Base-by-base conservation (phyloP, 148 eudicot genomes). In the Fallopia convolvulus region DNA sequence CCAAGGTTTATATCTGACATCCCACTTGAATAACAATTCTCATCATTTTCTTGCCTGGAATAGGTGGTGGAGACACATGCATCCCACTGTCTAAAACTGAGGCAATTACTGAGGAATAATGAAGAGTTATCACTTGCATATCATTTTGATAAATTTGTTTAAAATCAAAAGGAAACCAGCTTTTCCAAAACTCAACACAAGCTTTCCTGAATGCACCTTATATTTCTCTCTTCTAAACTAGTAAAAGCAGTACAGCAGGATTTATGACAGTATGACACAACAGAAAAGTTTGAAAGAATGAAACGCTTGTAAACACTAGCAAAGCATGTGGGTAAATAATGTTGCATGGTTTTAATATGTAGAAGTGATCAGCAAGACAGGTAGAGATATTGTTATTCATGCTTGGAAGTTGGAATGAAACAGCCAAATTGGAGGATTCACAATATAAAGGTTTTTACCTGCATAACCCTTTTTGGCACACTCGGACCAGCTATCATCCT, bases 401-500 rank as follows among this genome's bases (percentile, higher is more conserved):
- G 72, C 72, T 68, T 68, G 46, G 39, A 68, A 23, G 46, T 68
- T 68, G 46, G 39, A 68, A 23, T 30, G 53, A 73, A 26, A 78
- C 1, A 5, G 32, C 48, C 21, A 39, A 23, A 40, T 17, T 74
- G 71, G 72, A 70, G 53, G 53, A 63, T 8, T 58, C 10, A 4
- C 8, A 14, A 32, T 15, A 14, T 17, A 14, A 39, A 8, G 20
- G 12, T 68, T 36, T 26, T 68, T 86, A 94, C 98, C 97, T 82
- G 98, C 84, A 72, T 88, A 92, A 63, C 97, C 97, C 7, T 80
- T 78, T 80, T 87, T 91, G 42, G 94, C 97, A 82, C 97, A 95
- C 20, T 91, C 93, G 73, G 97, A 93, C 89, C 86, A 83, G 78
- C 82, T 86, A 18, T 89, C 94, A 77, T 88, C 93, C 83, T 93